Base-by-base conservation (phyloP, 345 rosid species). In the rapeseed (Brassica napus) region DNA sequence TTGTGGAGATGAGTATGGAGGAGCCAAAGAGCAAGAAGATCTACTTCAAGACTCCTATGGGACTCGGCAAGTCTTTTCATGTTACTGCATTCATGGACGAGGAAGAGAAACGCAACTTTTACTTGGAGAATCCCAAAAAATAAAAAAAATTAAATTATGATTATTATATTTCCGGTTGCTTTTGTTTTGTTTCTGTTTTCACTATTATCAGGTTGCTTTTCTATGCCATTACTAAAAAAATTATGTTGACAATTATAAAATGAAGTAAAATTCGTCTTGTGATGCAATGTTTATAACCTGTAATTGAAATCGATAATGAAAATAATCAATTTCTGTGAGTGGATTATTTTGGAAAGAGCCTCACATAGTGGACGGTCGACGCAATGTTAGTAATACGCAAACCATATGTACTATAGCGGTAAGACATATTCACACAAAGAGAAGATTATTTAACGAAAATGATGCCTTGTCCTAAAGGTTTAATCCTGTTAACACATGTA, bases 41-140 rank as follows among this genome's bases (percentile, higher is more conserved):
- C 24, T 2, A 63, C 28, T 94, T 94, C 88, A 92, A 85, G 77
- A 94, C 98, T 68, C 97, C 98, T 0, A 78, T 92, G 97, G 98
- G 98, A 54, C 80, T 92, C 7, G 97, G 95, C 15, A 94, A 83
- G 83, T 85, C 97, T 11, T 94, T 86, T 65, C 97, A 88, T 0
- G 62, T 86, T 59, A 80, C 91, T 1, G 88, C 91, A 26, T 94
- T 92, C 75, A 82, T 89, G 88, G 85, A 86, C 0, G 97, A 89
- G 1, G 98, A 92, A 65, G 98, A 94, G 69, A 94, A 89, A 81
- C 82, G 86, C 81, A 73, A 82, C 15, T 82, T 81, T 82, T 76
- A 77, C 71, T 74, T 82, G 82, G 84, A 85, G 81, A 80, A 86
- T 62, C 68, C 54, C 31, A 34, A 54, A 5, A 71, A 54, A 2